phyloP scores from a whole-genome alignment of 2,329 filamentous ascomycete species.

The Ceratocystis papillata region DNA sequence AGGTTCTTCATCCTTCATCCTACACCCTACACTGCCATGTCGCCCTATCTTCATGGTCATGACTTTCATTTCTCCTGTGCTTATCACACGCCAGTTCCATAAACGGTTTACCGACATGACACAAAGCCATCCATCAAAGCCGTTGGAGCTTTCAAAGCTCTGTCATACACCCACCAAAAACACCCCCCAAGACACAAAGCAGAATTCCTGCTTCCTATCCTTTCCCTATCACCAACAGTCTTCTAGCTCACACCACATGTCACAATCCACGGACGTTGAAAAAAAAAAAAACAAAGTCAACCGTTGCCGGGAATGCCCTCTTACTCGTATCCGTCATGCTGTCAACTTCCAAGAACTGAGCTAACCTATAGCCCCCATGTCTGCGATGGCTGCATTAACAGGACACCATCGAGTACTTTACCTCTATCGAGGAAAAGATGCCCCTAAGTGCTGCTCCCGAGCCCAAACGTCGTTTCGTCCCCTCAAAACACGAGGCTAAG shows the following conservation, averaged over 20 bases:
- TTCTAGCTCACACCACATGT: neutral
- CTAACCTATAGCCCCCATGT: conserved; percentile 1
- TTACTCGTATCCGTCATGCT: neutral
- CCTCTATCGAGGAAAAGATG: conserved; percentile 82
- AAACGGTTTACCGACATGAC: conserved; percentile 2
- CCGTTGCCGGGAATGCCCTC: neutral
- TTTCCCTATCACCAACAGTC: neutral
- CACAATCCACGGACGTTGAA: neutral
- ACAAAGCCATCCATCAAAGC: neutral
- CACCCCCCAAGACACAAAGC: neutral
- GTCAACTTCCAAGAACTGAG: neutral
- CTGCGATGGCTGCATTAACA: conserved; percentile 28
- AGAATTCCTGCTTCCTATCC: neutral
- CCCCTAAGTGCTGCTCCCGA: conserved; percentile 88
- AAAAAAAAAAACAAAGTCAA: neutral
- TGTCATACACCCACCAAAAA: neutral
- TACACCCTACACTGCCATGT: neutral
- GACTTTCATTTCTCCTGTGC: neutral
- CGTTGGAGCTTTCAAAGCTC: neutral
- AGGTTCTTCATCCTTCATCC: conserved; percentile 8
- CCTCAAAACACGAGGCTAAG: conserved; percentile 94
- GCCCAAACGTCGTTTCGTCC: conserved; percentile 88
- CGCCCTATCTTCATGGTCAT: neutral
- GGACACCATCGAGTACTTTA: conserved; percentile 90
- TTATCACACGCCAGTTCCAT: neutral